A percentile compares a stretch with the other conserved stretches of the same genome.
These are phyloP conservation scores for Mucor piriformis DNA, from an alignment of 371 early-diverging fungal species.

Conservation along the genomic window DNA sequence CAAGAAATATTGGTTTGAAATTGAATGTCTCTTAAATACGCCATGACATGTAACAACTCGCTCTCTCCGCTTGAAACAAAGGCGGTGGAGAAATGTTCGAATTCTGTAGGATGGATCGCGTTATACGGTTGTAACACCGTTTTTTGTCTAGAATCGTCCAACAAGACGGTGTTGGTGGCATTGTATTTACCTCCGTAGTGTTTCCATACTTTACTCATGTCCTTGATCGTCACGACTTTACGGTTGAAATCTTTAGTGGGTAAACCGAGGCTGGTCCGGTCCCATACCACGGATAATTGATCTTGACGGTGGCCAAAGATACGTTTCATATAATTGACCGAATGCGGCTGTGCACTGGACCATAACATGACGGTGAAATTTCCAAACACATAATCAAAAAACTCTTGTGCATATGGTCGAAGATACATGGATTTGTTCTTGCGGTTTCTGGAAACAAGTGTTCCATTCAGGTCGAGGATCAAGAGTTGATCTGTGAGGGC, in stretches of 20 bases:
- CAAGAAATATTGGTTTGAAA: slow-evolving; percentile 52
- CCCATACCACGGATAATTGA: slow-evolving; percentile 61
- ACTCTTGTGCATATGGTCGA: slow-evolving; percentile 60
- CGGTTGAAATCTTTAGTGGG: slow-evolving; percentile 40
- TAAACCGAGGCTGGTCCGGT: slow-evolving; percentile 61
- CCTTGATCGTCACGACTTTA: slow-evolving; percentile 66
- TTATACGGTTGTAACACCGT: slow-evolving; percentile 66
- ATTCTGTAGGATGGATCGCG: slow-evolving; percentile 46
- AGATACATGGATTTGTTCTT: slow-evolving; percentile 37
- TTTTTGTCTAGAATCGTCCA: slow-evolving; percentile 73
- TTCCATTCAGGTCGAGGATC: slow-evolving; percentile 78
- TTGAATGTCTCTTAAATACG: slow-evolving; percentile 49
- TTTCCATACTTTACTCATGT: slow-evolving; percentile 60
- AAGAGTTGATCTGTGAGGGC: slow-evolving; percentile 43
- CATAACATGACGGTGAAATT: slow-evolving; percentile 78
- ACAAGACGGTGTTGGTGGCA: slow-evolving; percentile 66
- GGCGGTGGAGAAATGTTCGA: slow-evolving; percentile 19
- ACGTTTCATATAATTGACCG: slow-evolving; percentile 61
- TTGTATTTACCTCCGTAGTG: slow-evolving; percentile 44
- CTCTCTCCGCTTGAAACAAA: slow-evolving; percentile 38
- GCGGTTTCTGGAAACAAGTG: slow-evolving; percentile 55
- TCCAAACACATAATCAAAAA: slow-evolving; percentile 63
- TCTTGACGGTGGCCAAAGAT: slow-evolving; percentile 46
- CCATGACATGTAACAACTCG: slow-evolving; percentile 52
- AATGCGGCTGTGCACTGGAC: slow-evolving; percentile 72